Conservation (phyloP, 495 filamentous ascomycete genomes). For the Hypoxylon lienhwacheense region DNA sequence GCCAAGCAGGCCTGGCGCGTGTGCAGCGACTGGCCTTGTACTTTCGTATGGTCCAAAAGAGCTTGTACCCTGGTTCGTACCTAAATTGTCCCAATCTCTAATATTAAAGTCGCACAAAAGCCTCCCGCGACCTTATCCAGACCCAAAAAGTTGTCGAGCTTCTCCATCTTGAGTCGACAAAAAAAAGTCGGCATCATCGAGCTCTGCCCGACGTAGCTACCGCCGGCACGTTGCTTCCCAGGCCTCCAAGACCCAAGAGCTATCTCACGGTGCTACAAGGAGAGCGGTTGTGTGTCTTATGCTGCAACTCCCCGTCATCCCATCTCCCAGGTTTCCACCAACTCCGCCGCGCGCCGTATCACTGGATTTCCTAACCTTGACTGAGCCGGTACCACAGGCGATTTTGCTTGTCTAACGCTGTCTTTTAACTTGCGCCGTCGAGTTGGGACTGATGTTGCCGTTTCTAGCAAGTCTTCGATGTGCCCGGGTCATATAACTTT, state of each 20-base stretch:
- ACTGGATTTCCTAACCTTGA: conserved; percentile 46
- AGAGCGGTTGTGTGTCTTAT: conserved; percentile 41
- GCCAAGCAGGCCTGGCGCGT: conserved; percentile 38
- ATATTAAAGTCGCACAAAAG: conserved; percentile 58
- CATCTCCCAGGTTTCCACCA: conserved; percentile 46
- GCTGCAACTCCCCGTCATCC: conserved; percentile 50
- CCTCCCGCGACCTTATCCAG: conserved; percentile 49
- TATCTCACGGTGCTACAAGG: conserved; percentile 39
- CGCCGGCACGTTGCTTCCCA: conserved; percentile 39
- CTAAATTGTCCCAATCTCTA: conserved; percentile 41
- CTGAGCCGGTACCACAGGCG: conserved; percentile 47
- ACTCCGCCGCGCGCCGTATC: conserved; percentile 49
- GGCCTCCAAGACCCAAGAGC: conserved; percentile 39
- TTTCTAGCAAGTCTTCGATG: conserved; percentile 22
- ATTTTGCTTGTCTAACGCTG: conserved; percentile 51
- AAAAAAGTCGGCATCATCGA: conserved; percentile 38
- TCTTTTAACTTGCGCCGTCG: conserved; percentile 36
- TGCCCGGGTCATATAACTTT: conserved; percentile 32
- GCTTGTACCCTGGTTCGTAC: conserved; percentile 40
- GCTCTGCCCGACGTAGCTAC: conserved; percentile 38
- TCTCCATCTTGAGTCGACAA: conserved; percentile 39
- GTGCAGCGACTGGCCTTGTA: conserved; percentile 40
- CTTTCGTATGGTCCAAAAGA: conserved; percentile 42
- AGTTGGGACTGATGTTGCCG: conserved; percentile 25
- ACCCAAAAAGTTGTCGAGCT: conserved; percentile 49